Conservation (phyloP, 345 rosid genomes). For the Theobroma cacao region DNA sequence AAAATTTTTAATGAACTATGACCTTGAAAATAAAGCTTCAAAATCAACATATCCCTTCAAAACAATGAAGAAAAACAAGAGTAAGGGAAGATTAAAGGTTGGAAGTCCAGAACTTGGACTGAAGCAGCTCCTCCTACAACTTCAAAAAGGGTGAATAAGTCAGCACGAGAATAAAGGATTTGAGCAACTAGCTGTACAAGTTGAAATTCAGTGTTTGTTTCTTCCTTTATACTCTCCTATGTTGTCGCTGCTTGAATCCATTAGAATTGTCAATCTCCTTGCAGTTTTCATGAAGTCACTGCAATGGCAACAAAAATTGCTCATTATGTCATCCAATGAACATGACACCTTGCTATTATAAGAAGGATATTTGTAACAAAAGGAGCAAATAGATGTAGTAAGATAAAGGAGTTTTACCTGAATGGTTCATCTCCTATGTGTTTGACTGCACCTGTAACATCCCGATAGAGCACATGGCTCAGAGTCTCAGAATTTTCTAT, state of each 20-base stretch:
- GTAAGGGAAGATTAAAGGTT: conserved; percentile 14
- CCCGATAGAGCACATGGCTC: conserved; percentile 65
- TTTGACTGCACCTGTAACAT: conserved; percentile 54
- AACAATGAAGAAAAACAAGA: conserved; percentile 12
- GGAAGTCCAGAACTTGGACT: conserved; percentile 10
- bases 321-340: not conserved
- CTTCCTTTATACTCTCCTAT: conserved; percentile 33
- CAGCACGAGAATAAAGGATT: conserved; percentile 20
- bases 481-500: conserved; percentile 59
- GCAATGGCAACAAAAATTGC: conserved; percentile 19
- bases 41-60: conserved; percentile 4
- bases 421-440: conserved; percentile 77
- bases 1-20: not conserved
- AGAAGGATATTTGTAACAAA: not conserved
- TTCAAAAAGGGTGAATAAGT: conserved; percentile 20
- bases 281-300: conserved; percentile 52
- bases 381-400: not conserved
- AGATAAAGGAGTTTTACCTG: conserved; percentile 44
- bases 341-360: not conserved
- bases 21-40: not conserved
- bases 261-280: conserved; percentile 51
- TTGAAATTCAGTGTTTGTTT: conserved; percentile 22
- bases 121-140: conserved; percentile 16
- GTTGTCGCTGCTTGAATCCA: conserved; percentile 49
- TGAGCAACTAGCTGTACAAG: conserved; percentile 43